Base-by-base conservation (phyloP, 31 red algal species). In the Odonthalia washingtoniensis region DNA sequence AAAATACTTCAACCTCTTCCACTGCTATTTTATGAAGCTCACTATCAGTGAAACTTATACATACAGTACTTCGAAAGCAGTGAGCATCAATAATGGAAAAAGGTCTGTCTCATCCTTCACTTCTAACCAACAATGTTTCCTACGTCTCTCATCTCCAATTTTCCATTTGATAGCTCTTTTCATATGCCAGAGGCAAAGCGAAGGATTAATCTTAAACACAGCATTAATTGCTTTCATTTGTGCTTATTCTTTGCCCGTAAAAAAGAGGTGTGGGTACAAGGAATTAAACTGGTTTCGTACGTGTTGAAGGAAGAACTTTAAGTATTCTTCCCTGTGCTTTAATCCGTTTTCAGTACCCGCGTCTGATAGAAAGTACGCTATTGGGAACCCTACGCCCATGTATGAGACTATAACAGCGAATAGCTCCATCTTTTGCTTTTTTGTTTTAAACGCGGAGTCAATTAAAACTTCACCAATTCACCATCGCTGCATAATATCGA, bases 191-290 rank as follows among this genome's bases (percentile, higher is more conserved):
- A 26, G 32, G 3, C 37, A 74, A 36, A 74, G 31, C 5, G 70
- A 74, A 4, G 70, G 70, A 36, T 2, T 16, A 14, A 74, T 74
- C 1, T 74, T 2, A 38, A 74, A 74, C 24, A 35, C 5, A 36
- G 35, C 37, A 14, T 41, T 27, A 36, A 74, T 74, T 74, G 70
- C 4, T 5, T 5, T 41, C 3, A 74, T 3, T 36, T 74, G 28
- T 74, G 70, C 70, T 38, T n/a, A 26, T 14, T 74, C 70, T n/a
- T 74, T 74, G 37, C 40, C 70, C 2, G 33, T 40, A 40, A 74
- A 74, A 36, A 74, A 74, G 37, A 74, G 40, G 30, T 3, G 2
- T 34, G 70, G 70, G 2, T 4, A 5, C 5, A 74, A 14, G 2
- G 33, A 39, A 14, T 9, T 9, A 57, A 14, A 21, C 9, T 14